Conservation (phyloP, 2,329 filamentous ascomycete genomes). For the Fusarium sororula region DNA sequence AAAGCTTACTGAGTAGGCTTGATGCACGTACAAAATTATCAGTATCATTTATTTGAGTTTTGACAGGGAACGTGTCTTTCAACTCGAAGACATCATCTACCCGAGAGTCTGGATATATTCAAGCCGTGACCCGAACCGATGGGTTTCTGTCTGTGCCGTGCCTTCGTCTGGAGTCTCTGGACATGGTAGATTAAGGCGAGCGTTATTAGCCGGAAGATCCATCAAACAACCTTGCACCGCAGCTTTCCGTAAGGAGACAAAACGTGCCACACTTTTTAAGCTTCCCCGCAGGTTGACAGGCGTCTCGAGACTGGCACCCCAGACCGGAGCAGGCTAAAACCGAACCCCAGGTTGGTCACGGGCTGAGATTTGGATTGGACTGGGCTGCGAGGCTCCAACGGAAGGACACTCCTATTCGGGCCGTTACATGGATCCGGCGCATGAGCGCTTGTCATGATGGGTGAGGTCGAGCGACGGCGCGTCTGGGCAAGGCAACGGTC, state of each 20-base stretch:
- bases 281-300: conserved; percentile 41
- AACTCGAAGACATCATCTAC: neutral
- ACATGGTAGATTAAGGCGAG: conserved; percentile 5
- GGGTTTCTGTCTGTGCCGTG: neutral
- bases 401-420: conserved; percentile 40
- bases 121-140: neutral
- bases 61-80: neutral
- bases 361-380: conserved; percentile 20
- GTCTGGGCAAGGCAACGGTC: neutral
- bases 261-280: conserved; percentile 37
- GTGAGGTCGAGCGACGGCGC: conserved; percentile 2
- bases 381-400: conserved; percentile 21
- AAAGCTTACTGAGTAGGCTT: neutral
- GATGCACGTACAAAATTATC: neutral
- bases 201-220: conserved; percentile 30
- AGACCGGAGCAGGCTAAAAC: conserved; percentile 30
- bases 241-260: conserved; percentile 17
- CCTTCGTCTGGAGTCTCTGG: neutral
- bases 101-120: neutral
- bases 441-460: conserved; percentile 18
- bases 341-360: conserved; percentile 24
- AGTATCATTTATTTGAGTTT: neutral
- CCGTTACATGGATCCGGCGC: conserved; percentile 29
- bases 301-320: conserved; percentile 20
- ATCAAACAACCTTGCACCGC: conserved; percentile 24